Evolutionary conservation across 2,329 filamentous ascomycete genomes (phyloP).

Genomic region (Verticillium zaregamsianum): DNA sequence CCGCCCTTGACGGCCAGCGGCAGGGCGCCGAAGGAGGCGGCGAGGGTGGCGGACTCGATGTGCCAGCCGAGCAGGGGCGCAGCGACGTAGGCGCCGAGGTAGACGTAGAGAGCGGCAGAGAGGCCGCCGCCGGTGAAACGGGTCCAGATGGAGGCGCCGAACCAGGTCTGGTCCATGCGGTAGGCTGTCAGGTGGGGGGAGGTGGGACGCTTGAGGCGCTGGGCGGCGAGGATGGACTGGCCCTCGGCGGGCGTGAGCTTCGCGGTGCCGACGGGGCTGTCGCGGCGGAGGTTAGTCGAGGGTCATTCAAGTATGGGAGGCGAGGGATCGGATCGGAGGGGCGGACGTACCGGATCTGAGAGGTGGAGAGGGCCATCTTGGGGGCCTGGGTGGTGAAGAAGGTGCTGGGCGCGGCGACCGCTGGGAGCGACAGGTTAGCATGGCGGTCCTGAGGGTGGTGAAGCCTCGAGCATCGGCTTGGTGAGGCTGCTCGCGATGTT

Average conservation of each 20-base stretch:
- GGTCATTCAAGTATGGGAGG: not conserved
- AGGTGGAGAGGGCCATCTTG: slow-evolving; percentile 36
- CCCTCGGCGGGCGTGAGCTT: slow-evolving; percentile 51
- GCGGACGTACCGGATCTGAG: slow-evolving; percentile 41
- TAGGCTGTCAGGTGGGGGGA: slow-evolving; percentile 85
- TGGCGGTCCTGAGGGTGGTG: not conserved
- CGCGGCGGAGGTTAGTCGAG: not conserved
- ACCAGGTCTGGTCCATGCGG: slow-evolving; percentile 81
- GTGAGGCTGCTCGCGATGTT: not conserved
- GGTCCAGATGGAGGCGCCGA: slow-evolving; percentile 66
- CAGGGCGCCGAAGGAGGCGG: slow-evolving; percentile 54
- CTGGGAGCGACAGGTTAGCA: slow-evolving; percentile 14
- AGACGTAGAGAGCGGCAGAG: slow-evolving; percentile 73
- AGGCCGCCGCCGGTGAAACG: slow-evolving; percentile 78
- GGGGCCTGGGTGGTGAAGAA: slow-evolving; percentile 45
- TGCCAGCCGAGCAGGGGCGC: slow-evolving; percentile 68
- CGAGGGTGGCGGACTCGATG: slow-evolving; percentile 55
- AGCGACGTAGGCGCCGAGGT: slow-evolving; percentile 74
- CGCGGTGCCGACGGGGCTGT: slow-evolving; percentile 51
- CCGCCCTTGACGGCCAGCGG: slow-evolving; percentile 56
- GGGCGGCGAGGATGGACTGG: slow-evolving; percentile 67
- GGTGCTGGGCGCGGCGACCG: slow-evolving; percentile 33
- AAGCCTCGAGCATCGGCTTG: not conserved
- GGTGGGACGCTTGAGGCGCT: slow-evolving; percentile 78
- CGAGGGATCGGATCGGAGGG: not conserved